Base-by-base conservation (phyloP, 345 rosid genomes). In the Melaleuca quinquenervia region DNA sequence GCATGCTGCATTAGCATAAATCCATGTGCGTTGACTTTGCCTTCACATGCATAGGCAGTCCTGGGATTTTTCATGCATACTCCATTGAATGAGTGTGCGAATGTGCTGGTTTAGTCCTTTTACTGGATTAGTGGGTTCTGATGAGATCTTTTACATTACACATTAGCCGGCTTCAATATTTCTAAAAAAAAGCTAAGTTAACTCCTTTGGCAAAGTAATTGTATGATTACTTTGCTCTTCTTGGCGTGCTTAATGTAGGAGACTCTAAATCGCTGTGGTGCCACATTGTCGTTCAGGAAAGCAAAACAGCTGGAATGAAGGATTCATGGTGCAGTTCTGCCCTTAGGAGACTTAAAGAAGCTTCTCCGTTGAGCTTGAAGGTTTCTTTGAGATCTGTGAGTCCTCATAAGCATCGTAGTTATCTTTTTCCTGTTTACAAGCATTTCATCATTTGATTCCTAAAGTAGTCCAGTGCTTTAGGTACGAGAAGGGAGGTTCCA, bases 321-420 rank as follows among this genome's bases (percentile, higher is more conserved):
- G 96, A 93, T 90, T 84, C 82, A 56, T 96, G 97, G 97, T 95
- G 96, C 89, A 88, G 29, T 64, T 91, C 92, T 5, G 91, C 99
- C 52, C 82, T 95, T 82, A 90, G 91, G 85, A 92, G 92, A 85
- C 98, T 97, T 78, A 93, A 87, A 89, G 95, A 93, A 91, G 89
- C 93, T 86, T 96, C 98, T 21, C 99, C 99, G 18, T 86, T 96
- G 91, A 93, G 99, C 88, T 93, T 97, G 93, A 97, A 96, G 92
- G 97, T 96, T 84, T 88, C 98, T 70, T 88, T 97, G 87, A 95
- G 94, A 96, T 96, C 99, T 45, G 99, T 94, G 90, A 92, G 99
- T 93, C 87, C 49, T 83, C 85, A 29, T 44, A 55, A 58, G 50
- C 56, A 8, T 87, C 27, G 70, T 20, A 52, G 49, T 44, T 32